These are phyloP conservation scores for Carpinus fangiana DNA, from an alignment of 306 rosid species.

Conservation along the genomic window DNA sequence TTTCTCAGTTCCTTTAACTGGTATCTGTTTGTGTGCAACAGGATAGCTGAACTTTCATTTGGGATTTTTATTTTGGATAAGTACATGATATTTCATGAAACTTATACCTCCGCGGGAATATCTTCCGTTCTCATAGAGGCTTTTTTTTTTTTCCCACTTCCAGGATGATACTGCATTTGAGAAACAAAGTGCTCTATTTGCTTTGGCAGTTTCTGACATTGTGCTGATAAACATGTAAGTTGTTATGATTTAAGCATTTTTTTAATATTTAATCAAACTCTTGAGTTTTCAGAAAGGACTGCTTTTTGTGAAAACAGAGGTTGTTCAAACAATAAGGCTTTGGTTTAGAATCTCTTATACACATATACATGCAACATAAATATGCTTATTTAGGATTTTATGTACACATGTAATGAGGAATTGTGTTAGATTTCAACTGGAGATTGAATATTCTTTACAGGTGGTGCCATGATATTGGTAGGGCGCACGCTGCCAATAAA, in stretches of 20 bases:
- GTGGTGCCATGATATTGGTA: constrained; percentile 99
- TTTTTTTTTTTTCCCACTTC: constrained; percentile 19
- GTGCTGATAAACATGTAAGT: constrained; percentile 87
- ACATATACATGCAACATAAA: background rate
- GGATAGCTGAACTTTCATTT: background rate
- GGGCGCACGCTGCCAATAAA: constrained; percentile 90
- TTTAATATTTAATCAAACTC: background rate
- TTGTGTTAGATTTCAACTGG: constrained; percentile 21
- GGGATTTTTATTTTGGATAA: background rate
- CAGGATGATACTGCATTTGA: constrained; percentile 98
- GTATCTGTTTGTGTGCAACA: background rate
- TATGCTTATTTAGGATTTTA: background rate
- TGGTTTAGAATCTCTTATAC: background rate
- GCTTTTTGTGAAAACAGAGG: constrained; percentile 3
- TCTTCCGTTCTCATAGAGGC: background rate
- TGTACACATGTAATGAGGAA: background rate
- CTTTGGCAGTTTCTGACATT: constrained; percentile 82
- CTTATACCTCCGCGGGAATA: constrained; percentile 10
- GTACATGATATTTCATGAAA: background rate
- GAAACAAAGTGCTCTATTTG: constrained; percentile 93
- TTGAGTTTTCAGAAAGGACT: background rate
- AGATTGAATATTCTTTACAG: constrained; percentile 46
- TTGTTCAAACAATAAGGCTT: constrained; percentile 2
- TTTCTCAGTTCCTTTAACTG: background rate
- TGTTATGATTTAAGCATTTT: constrained; percentile 10